Base-by-base conservation (phyloP, 192 early-diverging fungal species). In the Spizellomyces sp. region DNA sequence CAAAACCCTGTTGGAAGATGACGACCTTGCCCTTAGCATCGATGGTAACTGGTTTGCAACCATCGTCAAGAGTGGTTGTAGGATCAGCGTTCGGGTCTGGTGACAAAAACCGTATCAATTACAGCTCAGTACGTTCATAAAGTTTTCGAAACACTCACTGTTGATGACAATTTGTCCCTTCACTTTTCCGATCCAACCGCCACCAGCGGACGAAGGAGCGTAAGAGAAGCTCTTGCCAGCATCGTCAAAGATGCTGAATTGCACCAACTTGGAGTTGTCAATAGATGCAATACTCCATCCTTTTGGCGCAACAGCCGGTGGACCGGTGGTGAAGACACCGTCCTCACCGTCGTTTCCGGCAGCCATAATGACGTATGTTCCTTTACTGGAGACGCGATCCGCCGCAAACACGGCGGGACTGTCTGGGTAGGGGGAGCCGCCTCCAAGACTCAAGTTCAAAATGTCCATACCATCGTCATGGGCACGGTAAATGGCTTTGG, bases 401-500 rank as follows among this genome's bases (percentile, higher is more conserved):
- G 88, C 85, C 1, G 90, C 84, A 12, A 85, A 75, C 5, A 87
- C 80, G 19, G 84, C 67, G 12, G 89, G 82, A 46, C 86, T 80
- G 45, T 91, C 90, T 62, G 77, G 80, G 86, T 83, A 87, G 42
- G 80, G 82, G 69, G 77, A 79, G 14, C 84, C 79, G 7, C 85
- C 90, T 59, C 94, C 95, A 64, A 96, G 76, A 61, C 90, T 92
- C 67, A 96, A 82, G 81, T 91, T 95, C 75, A 98, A 91, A 52
- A 98, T 73, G 68, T 98, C 85, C 76, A 91, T 84, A 0, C 87
- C 80, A 61, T 93, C 92, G 5, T 70, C 71, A 55, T 85, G 80
- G 8, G 94, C 95, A 7, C 74, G 71, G 71, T 88, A 79, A 74
- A 98, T 75, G 14, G 90, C 95, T 60, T 88, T 83, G 62, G 93